Conservation (phyloP, 306 rosid species). For the Prunus fruticosa region DNA sequence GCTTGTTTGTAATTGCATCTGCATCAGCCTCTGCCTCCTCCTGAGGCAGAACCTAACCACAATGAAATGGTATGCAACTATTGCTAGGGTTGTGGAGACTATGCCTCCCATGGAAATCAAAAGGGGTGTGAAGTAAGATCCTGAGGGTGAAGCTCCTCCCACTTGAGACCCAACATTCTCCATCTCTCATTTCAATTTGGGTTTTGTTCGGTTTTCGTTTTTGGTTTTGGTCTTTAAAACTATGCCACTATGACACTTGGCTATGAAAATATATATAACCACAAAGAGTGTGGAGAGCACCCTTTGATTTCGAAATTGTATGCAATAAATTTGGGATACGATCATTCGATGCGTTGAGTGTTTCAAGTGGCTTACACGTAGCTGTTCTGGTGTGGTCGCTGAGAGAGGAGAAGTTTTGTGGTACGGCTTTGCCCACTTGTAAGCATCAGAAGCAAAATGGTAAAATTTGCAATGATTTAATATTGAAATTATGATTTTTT, state of each 20-base stretch:
- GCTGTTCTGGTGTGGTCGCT: constrained; percentile 5
- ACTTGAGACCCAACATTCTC: neutral
- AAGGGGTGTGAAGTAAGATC: constrained; percentile 35
- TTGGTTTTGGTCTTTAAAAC: neutral
- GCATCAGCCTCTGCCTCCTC: constrained; percentile 8
- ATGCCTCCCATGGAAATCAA: constrained; percentile 37
- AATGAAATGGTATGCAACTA: constrained; percentile 36
- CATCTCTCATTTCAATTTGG: constrained; percentile 17
- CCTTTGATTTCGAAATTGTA: neutral
- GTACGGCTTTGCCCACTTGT: constrained; percentile 36
- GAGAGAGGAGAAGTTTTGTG: neutral
- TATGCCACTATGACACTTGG: neutral
- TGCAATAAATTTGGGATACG: constrained; percentile 29
- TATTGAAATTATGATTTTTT: neutral
- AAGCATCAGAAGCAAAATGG: neutral
- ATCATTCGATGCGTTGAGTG: constrained; percentile 19
- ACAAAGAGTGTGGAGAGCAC: neutral
- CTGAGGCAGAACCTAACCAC: constrained; percentile 21
- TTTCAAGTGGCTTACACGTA: constrained; percentile 28
- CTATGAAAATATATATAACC: neutral
- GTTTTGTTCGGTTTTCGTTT: neutral
- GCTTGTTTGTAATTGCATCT: neutral
- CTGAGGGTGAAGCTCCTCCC: neutral
- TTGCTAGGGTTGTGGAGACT: constrained; percentile 22
- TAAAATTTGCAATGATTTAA: neutral